Conservation (phyloP, 345 rosid species). For the Moricandia moricandioides region DNA sequence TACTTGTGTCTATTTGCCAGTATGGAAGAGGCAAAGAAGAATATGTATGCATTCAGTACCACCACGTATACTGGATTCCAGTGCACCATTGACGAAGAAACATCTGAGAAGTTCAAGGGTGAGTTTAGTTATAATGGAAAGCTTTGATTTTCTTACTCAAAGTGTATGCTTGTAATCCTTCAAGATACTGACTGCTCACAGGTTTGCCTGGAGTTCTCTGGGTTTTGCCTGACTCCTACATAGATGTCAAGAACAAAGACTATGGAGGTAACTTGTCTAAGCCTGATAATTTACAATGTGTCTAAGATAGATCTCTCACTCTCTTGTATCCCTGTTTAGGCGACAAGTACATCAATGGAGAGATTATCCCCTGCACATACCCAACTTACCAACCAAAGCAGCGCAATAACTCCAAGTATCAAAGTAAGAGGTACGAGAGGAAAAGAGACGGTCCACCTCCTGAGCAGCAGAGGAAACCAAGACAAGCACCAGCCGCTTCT, state of each 20-base stretch:
- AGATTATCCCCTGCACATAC: slow-evolving; percentile 85
- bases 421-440: slow-evolving; percentile 71
- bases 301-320: not conserved
- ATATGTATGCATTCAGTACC: slow-evolving; percentile 93
- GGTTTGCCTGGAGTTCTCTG: not conserved
- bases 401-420: slow-evolving; percentile 56
- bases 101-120: slow-evolving; percentile 94
- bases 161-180: not conserved
- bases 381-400: slow-evolving; percentile 93
- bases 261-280: not conserved
- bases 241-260: not conserved
- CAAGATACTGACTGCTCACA: not conserved
- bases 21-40: slow-evolving; percentile 97
- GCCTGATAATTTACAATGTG: not conserved
- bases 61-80: slow-evolving; percentile 95
- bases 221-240: not conserved
- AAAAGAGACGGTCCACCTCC: slow-evolving; percentile 84
- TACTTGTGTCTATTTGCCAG: slow-evolving; percentile 34
- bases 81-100: slow-evolving; percentile 78
- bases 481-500: slow-evolving; percentile 48
- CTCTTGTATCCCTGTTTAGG: slow-evolving; percentile 38
- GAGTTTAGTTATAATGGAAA: slow-evolving; percentile 31
- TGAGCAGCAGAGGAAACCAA: slow-evolving; percentile 57
- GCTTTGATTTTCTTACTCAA: not conserved
- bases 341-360: slow-evolving; percentile 91